Base-by-base conservation (phyloP, 2,329 filamentous ascomycete genomes). In the Botrytis elliptica region DNA sequence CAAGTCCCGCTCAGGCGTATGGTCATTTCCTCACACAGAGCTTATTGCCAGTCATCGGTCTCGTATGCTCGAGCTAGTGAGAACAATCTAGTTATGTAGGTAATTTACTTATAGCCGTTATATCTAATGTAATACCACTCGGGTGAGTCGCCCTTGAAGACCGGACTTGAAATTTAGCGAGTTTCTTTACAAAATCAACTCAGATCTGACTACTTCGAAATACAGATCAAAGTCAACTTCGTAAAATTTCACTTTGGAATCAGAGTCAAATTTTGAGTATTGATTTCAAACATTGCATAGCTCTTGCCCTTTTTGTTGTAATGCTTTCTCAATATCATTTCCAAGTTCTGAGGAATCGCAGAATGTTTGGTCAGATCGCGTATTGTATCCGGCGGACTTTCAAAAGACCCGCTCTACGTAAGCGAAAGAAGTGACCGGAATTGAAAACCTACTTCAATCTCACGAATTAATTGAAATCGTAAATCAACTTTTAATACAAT, bases 191-290 rank as follows among this genome's bases (percentile, higher is more conserved):
- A 18, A 33, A 18, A 8, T 29, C 6, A 29, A 55, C 12, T 55
- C 14, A 29, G 0, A 55, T 29, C 8, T 8, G 3, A 16, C 52
- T 18, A 55, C 25, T 55, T 18, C 6, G 14, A 55, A 55, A 55
- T 8, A 16, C n/a, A 55, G 6, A 55, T 55, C 25, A n/a, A 55
- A 7, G 1, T 55, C 25, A 29, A 29, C 12, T 16, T 55, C 49
- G 10, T n/a, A 14, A 52, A 14, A n/a, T n/a, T n/a, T 52, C 49
- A 12, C 22, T 12, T 12, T 3, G 3, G 25, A 6, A 12, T 10
- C 4, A n/a, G 1, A 52, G 9, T 52, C 25, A 12, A 0, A 55
- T 8, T 1, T n/a, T 14, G 3, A 55, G 0, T 29, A 16, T 16
- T 55, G 0, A 16, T 8, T 29, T 55, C 12, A 6, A 7, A n/a